Percentiles rank a stretch among this genome's conserved stretches.
Evolutionary conservation across 371 early-diverging fungal genomes (phyloP).

Genomic region (Nematocida sp.): DNA sequence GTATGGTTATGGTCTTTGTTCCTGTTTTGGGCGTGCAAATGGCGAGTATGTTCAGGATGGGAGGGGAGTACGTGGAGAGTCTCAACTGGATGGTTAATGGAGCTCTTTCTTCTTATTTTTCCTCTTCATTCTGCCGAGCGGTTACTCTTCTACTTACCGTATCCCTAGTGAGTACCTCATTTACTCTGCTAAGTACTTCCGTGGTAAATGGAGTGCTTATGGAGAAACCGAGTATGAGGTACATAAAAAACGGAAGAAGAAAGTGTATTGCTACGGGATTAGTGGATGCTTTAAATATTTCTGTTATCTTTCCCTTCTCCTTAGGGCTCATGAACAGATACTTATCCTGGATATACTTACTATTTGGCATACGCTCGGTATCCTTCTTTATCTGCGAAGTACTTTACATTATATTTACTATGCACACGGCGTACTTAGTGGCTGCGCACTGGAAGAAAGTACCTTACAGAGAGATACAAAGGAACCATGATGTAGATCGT

Average conservation of each 20-base stretch:
- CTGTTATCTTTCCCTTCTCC: conserved; percentile 4
- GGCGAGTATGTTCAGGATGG: too few relatives aligned
- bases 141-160: too few relatives aligned
- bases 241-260: background rate
- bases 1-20: too few relatives aligned
- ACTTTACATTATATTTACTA: background rate
- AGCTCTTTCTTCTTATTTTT: too few relatives aligned
- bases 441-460: background rate
- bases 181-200: background rate
- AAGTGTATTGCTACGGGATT: background rate
- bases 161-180: too few relatives aligned
- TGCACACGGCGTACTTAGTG: conserved; percentile 15
- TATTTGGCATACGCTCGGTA: background rate
- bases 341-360: background rate
- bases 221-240: background rate
- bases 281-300: conserved; percentile 7
- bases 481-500: too few relatives aligned
- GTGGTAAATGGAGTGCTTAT: background rate
- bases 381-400: background rate
- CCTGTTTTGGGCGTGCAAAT: too few relatives aligned
- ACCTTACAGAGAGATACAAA: too few relatives aligned
- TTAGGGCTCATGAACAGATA: background rate
- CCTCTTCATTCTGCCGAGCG: too few relatives aligned
- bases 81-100: too few relatives aligned
- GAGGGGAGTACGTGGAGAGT: too few relatives aligned